phyloP scores from a whole-genome alignment of 768 basidiomycete species.

The Boletus coccyginus region DNA sequence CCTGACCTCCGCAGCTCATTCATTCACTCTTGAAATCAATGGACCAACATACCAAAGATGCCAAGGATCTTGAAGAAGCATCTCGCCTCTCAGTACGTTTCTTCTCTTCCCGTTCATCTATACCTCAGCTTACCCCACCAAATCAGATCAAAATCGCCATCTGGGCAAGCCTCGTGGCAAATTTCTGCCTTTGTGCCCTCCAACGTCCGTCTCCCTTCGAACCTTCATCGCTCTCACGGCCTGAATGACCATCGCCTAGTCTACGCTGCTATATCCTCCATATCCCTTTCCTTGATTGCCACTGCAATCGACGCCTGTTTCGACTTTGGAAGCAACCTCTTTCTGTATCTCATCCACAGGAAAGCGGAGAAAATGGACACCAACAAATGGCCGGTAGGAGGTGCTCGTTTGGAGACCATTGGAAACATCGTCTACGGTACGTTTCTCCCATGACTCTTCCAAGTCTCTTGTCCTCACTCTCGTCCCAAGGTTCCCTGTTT shows the following conservation, averaged over 20 bases:
- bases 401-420: constrained; percentile 85
- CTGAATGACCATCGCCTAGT: constrained; percentile 43
- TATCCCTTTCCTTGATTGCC: constrained; percentile 83
- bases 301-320: constrained; percentile 87
- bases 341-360: constrained; percentile 77
- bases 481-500: constrained; percentile 46
- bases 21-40: constrained; percentile 85
- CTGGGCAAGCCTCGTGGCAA: constrained; percentile 77
- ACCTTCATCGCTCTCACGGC: background rate
- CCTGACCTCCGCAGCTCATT: constrained; percentile 61
- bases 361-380: constrained; percentile 68
- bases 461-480: constrained; percentile 1
- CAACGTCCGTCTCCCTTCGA: constrained; percentile 46
- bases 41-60: constrained; percentile 85
- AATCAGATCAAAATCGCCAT: constrained; percentile 83
- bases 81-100: constrained; percentile 61
- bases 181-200: constrained; percentile 66
- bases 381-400: constrained; percentile 91
- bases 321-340: constrained; percentile 78
- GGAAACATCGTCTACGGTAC: constrained; percentile 85
- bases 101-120: background rate
- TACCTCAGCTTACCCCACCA: background rate
- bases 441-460: background rate
- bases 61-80: constrained; percentile 63
- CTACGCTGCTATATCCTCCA: constrained; percentile 85